phyloP scores from a whole-genome alignment of 1,284 basidiomycete genomes.

The Cryptococcus sp. region DNA sequence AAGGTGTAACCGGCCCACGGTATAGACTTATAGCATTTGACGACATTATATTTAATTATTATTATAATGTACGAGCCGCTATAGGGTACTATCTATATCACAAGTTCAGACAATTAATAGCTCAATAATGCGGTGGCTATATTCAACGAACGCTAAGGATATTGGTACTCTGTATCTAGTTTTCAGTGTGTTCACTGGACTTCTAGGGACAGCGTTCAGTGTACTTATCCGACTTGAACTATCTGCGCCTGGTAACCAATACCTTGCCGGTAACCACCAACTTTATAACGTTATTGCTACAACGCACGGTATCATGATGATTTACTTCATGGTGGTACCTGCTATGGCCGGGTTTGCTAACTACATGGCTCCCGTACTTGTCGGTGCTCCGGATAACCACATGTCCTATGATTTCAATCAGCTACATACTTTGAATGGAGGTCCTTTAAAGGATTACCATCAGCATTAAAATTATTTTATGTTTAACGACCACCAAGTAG shows the following conservation, averaged over 20 bases:
- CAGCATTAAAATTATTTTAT: too few species aligned
- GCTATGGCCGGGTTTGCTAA: conserved; percentile 34
- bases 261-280: conserved; percentile 36
- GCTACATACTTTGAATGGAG: too few species aligned
- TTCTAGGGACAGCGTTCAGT: conserved; percentile 37
- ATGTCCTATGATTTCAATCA: too few species aligned
- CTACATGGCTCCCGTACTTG: conserved; percentile 37
- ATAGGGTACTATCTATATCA: too few species aligned
- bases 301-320: conserved; percentile 38
- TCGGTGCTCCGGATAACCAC: conserved; percentile 38
- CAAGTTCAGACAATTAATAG: too few species aligned
- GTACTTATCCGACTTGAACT: conserved; percentile 38
- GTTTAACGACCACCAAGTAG: too few species aligned
- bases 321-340: conserved; percentile 40
- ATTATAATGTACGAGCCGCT: too few species aligned
- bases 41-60: too few species aligned
- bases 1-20: too few species aligned
- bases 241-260: conserved; percentile 37
- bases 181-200: conserved; percentile 34
- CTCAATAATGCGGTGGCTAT: conserved; percentile 32
- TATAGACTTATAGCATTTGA: too few species aligned
- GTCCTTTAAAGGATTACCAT: too few species aligned
- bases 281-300: conserved; percentile 42
- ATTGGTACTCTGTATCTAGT: conserved; percentile 41
- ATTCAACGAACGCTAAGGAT: conserved; percentile 44